Evolutionary conservation across 2,329 filamentous ascomycete species (phyloP), one percentile per base, ranked within the genome.

Genomic region (Rutstroemia sp.): DNA sequence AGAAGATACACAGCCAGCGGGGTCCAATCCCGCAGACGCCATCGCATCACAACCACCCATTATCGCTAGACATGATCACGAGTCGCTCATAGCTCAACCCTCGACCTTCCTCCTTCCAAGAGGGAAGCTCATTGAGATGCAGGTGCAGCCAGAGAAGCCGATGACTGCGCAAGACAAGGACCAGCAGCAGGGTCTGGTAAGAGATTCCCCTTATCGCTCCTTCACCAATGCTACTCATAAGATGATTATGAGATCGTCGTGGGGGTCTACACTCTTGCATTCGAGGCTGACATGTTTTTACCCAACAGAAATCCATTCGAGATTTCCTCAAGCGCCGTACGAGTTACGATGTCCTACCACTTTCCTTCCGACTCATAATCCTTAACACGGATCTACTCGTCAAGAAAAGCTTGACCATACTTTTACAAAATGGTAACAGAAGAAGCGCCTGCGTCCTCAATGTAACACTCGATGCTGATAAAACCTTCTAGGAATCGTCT

Each of bases 251-350:
- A 12, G 30, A 55, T 53, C n/a, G 12, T 46, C 34, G 51, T 44
- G 53, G 57, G 53, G 48, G 46, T 30, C 30, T 50, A 42, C 42
- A 21, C 7, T 27, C 25, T 25, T 27, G 25, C 49, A 47, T 54
- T 56, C 63, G 48, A 64, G 63, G 65, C 68, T 69, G 63, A 69
- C 63, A 57, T 54, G 37, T 39, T 34, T 55, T 56, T 34, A 45
- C 34, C 45, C 17, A 39, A 59, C 73, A 95, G 92, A 86, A 86
- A 77, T 87, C 88, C 61, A 92, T 97, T 67, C 88, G 94, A 73
- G 89, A 96, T 66, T 99, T 99, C 75, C 84, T 99, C 70, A 95
- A 92, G 73, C 87, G 95, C 65, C 87, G 94, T 69, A 97, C 90
- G 38, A 96, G 92, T 72, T 99, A 99, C 77, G 94, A 99, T 75